A percentile compares a stretch with the other conserved stretches of the same genome.
Conservation (phyloP, 1,284 basidiomycete species). For the Inonotus obliquus region DNA sequence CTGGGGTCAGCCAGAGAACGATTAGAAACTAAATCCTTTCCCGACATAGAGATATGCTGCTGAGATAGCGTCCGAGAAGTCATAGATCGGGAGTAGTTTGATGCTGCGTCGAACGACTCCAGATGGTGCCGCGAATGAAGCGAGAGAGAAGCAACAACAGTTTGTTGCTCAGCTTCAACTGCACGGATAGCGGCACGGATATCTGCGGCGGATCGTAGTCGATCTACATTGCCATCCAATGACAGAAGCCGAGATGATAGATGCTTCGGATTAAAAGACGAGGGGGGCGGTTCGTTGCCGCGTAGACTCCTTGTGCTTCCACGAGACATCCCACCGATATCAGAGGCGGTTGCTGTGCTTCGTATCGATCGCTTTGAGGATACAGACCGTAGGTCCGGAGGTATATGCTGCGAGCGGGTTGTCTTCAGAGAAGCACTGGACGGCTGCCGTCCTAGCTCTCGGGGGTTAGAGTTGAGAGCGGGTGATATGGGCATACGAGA, state of each 20-base stretch:
- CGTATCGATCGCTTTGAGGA: slow-evolving; percentile 2
- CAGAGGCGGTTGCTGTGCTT: neutral
- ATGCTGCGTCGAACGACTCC: slow-evolving; percentile 22
- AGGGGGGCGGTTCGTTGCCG: slow-evolving; percentile 9
- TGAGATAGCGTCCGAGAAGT: slow-evolving; percentile 27
- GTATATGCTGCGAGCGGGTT: neutral
- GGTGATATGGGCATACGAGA: neutral
- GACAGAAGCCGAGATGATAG: neutral
- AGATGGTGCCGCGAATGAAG: slow-evolving; percentile 46
- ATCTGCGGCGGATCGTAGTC: slow-evolving; percentile 50
- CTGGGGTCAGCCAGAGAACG: neutral
- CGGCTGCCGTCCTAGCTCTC: slow-evolving; percentile 29
- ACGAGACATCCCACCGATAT: slow-evolving; percentile 5
- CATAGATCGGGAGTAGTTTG: slow-evolving; percentile 17
- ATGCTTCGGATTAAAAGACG: slow-evolving; percentile 11
- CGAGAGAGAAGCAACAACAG: slow-evolving; percentile 69
- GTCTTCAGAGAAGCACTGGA: slow-evolving; percentile 46
- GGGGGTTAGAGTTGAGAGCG: slow-evolving; percentile 26
- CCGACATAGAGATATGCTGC: no score
- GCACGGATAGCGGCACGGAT: slow-evolving; percentile 60
- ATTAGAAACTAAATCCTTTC: neutral
- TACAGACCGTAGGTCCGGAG: slow-evolving; percentile 10
- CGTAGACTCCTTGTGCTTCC: slow-evolving; percentile 6
- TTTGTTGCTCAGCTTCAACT: slow-evolving; percentile 61
- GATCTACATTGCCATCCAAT: slow-evolving; percentile 40